Base-by-base conservation (phyloP, 345 rosid species). In the Eucalyptus erythrocorys region DNA sequence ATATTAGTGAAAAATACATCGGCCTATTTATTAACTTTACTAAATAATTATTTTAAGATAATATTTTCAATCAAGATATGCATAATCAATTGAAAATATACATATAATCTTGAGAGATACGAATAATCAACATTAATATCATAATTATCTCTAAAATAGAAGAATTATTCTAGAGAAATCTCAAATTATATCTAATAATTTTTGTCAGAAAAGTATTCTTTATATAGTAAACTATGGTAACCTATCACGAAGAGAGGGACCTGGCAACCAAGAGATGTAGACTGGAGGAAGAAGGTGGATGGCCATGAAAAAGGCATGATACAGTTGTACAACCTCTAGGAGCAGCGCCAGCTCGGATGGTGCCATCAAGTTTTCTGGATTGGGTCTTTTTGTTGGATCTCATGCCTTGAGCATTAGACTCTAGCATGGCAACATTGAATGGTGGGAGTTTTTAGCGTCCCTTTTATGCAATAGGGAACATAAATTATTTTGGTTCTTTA, bases 401-500 rank as follows among this genome's bases (percentile, higher is more conserved):
- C 59, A 0, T 53, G 59, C 59, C 59, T 53, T 53, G 27, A 8
- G 27, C 0, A 22, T 22, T 21, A 8, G 59, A 19, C 24, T 51
- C 55, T 51, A 51, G 27, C 59, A 22, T 55, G 27, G 59, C 55
- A 51, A 51, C 19, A 51, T 51, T 51, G 55, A 51, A 51, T 3
- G 55, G 55, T 51, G 55, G 1, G 55, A 51, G 10, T 51, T 51
- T 51, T 7, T 1, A 55, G 61, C 10, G 27, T 10, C 61, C 26
- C 13, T 55, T 4, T 53, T 53, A 53, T 53, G 59, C 5, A 21
- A 53, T 21, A 53, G 59, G 26, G 26, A 26, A 0, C 57, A 53
- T 1, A 0, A 21, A 53, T 53, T 8, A 53, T 53, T 0, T 53
- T 53, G 10, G 27, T 4, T 10, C 0, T 53, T 55, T 55, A 24